Percentiles rank a stretch among this genome's conserved stretches.
Evolutionary conservation across 2,329 filamentous ascomycete species (phyloP).

Genomic region (Epichloe sp.): DNA sequence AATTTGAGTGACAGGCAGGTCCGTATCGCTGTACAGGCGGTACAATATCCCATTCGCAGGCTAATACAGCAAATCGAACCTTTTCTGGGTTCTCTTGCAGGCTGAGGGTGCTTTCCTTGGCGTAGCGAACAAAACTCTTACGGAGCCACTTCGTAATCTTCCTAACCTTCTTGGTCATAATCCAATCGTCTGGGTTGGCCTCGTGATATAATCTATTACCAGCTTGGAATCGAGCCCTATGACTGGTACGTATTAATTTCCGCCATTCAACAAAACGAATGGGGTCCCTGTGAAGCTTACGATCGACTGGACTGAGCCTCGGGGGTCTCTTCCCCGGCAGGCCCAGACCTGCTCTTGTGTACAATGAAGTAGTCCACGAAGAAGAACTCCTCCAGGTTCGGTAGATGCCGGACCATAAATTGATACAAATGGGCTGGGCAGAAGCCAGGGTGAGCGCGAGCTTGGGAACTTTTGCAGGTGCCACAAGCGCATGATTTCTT

Average conservation of each 20-base stretch:
- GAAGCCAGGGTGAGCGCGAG: conserved; percentile 12
- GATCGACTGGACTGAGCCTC: neutral
- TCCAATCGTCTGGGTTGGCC: conserved; percentile 21
- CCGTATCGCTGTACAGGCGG: neutral
- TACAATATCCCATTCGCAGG: conserved; percentile 25
- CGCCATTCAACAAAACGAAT: too few species aligned
- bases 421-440: conserved; percentile 30
- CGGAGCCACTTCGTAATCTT: conserved; percentile 26
- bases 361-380: conserved; percentile 31
- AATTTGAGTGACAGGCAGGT: neutral
- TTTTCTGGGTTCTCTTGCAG: conserved; percentile 19
- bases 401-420: conserved; percentile 27
- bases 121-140: conserved; percentile 23
- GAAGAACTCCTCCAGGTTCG: conserved; percentile 29
- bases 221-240: conserved; percentile 3
- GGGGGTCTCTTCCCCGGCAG: neutral
- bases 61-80: conserved; percentile 28
- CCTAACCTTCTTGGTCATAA: conserved; percentile 21
- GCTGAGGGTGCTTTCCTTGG: conserved; percentile 19
- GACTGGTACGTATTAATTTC: neutral
- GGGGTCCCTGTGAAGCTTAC: neutral
- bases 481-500: conserved; percentile 15
- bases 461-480: conserved; percentile 21
- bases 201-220: conserved; percentile 18
- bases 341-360: conserved; percentile 11